Base-by-base conservation (phyloP, 257 asterid species). In the Solanum chilense region DNA sequence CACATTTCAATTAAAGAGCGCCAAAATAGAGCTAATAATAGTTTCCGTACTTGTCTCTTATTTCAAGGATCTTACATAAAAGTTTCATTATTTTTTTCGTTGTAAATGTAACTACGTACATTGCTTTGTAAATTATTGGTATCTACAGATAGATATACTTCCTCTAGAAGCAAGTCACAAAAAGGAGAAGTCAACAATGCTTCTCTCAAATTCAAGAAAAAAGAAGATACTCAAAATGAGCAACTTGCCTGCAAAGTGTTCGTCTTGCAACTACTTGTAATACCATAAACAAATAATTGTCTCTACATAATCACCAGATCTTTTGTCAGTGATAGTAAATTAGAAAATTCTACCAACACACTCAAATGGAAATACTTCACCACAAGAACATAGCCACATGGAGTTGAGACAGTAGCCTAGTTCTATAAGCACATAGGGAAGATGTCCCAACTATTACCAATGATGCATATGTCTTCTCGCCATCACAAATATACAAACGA, bases 281-380 rank as follows among this genome's bases (percentile, higher is more conserved):
- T 98, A 89, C 99, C 99, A 91, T 97, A 97, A 88, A 98, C 99
- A 94, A 97, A 97, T 69, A 77, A 97, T 98, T 81, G 98, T 97
- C 85, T 98, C 99, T 97, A 94, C 92, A 93, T 47, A 39, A 90
- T 86, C 66, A 86, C 88, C 84, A 85, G 35, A 49, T 68, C 77
- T 87, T 77, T 52, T 21, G 89, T 90, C 84, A 92, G 21, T 35
- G 80, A 73, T 18, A 5, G 27, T 73, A 2, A 86, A 77, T 76
- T 29, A 29, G 66, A 91, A 37, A 60, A 14, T 9, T 39, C 23
- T 64, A 84, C 80, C 80, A 12, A 1, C 33, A 31, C 33, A 31
- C 52, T 37, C 47, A 73, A 70, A 47, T 16, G 78, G 18, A 73
- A 73, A 35, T 73, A 35, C 47, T 10, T 35, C 5, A 35, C 4